These are phyloP conservation scores for Ustilago sp. DNA, from an alignment of 1,284 basidiomycete species.

Conservation along the genomic window DNA sequence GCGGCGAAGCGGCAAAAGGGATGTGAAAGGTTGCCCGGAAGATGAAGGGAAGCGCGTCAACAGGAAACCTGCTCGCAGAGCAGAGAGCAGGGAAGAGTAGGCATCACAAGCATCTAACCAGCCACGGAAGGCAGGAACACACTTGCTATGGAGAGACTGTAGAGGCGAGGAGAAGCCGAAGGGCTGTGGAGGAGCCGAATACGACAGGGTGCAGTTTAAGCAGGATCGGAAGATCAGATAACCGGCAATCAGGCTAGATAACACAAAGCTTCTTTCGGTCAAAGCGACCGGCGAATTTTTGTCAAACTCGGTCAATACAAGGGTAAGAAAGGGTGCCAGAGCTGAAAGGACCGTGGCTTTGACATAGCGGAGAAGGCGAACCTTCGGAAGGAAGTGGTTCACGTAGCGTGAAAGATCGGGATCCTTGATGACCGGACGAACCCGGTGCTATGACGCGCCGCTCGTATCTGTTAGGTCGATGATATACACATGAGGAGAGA, in stretches of 20 bases:
- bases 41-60: too few relatives aligned
- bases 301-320: neutral
- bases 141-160: too few relatives aligned
- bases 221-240: slow-evolving; percentile 1
- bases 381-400: neutral
- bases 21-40: too few relatives aligned
- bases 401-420: slow-evolving; percentile 3
- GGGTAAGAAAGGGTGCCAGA: neutral
- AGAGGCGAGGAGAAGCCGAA: too few relatives aligned
- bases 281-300: neutral
- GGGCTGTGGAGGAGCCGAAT: too few relatives aligned
- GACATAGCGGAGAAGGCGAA: slow-evolving; percentile 1
- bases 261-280: neutral
- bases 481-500: neutral
- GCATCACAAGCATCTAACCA: too few relatives aligned
- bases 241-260: slow-evolving; percentile 7
- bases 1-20: neutral
- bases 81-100: too few relatives aligned
- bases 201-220: too few relatives aligned
- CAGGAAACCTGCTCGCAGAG: too few relatives aligned
- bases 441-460: neutral
- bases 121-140: too few relatives aligned
- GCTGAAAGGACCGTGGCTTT: neutral
- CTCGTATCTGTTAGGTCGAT: neutral
- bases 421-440: neutral